Evolutionary conservation across 148 eudicot genomes (phyloP).

Genomic region (Rhododendron williamsianum): DNA sequence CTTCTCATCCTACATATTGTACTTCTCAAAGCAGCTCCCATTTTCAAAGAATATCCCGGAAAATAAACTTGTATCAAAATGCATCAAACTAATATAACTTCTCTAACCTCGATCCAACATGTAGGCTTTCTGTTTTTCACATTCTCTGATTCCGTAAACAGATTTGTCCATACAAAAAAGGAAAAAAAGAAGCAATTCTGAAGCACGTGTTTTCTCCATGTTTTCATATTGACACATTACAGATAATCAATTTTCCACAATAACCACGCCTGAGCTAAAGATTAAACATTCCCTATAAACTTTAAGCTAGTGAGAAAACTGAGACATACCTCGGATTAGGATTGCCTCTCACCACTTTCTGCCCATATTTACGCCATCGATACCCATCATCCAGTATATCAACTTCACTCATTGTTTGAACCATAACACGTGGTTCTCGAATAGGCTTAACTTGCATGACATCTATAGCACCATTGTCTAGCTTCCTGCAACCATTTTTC

Average conservation of each 20-base stretch:
- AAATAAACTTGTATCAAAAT: background rate
- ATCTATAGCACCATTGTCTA: slow-evolving; percentile 59
- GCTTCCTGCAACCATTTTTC: slow-evolving; percentile 47
- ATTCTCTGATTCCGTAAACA: background rate
- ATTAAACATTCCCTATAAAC: background rate
- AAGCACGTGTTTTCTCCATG: background rate
- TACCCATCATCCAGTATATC: slow-evolving; percentile 95
- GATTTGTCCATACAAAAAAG: background rate
- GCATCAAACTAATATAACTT: background rate
- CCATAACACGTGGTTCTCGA: slow-evolving; percentile 94
- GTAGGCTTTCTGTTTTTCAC: background rate
- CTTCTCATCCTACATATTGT: background rate
- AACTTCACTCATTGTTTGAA: slow-evolving; percentile 87
- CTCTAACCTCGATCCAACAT: background rate
- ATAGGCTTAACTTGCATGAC: slow-evolving; percentile 70
- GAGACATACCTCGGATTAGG: slow-evolving; percentile 81
- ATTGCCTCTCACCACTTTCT: slow-evolving; percentile 94
- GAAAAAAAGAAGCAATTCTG: background rate
- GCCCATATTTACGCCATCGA: slow-evolving; percentile 96
- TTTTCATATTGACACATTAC: background rate
- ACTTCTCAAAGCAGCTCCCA: background rate
- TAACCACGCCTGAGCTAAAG: background rate
- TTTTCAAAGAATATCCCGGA: background rate
- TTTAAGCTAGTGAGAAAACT: background rate
- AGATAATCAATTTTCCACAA: background rate